Evolutionary conservation across 495 filamentous ascomycete species (phyloP).

Genomic region (Aspergillus taichungensis): DNA sequence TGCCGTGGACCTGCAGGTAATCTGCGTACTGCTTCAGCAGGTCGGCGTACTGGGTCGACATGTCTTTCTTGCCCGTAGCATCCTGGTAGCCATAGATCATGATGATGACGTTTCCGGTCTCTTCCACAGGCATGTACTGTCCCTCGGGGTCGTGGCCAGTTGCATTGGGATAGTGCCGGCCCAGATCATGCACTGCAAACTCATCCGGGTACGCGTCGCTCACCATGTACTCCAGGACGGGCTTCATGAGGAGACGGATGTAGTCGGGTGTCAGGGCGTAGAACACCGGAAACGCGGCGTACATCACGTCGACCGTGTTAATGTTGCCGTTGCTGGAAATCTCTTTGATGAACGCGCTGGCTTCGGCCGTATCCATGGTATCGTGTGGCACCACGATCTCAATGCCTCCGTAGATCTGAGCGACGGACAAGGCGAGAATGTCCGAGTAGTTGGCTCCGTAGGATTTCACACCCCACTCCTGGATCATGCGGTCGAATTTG

Average conservation of each 20-base stretch:
- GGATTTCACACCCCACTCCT: slow-evolving; percentile 10
- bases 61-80: slow-evolving; percentile 23
- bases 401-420: slow-evolving; percentile 34
- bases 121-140: slow-evolving; percentile 31
- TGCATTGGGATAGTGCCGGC: slow-evolving; percentile 33
- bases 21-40: slow-evolving; percentile 34
- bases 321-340: slow-evolving; percentile 42
- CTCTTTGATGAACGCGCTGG: slow-evolving; percentile 39
- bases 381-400: slow-evolving; percentile 33
- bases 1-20: slow-evolving; percentile 36
- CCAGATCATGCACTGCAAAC: slow-evolving; percentile 30
- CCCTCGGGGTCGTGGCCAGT: slow-evolving; percentile 27
- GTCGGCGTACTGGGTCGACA: slow-evolving; percentile 16
- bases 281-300: slow-evolving; percentile 32
- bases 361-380: slow-evolving; percentile 27
- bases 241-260: slow-evolving; percentile 30
- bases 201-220: slow-evolving; percentile 22
- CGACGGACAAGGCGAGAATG: slow-evolving; percentile 31
- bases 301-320: slow-evolving; percentile 41
- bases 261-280: slow-evolving; percentile 32
- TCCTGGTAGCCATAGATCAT: slow-evolving; percentile 30
- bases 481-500: slow-evolving; percentile 20
- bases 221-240: slow-evolving; percentile 32
- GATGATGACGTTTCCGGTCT: slow-evolving; percentile 31
- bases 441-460: slow-evolving; percentile 35